These are phyloP conservation scores for Penicillium argentinense DNA, from an alignment of 495 filamentous ascomycete genomes.

Conservation along the genomic window DNA sequence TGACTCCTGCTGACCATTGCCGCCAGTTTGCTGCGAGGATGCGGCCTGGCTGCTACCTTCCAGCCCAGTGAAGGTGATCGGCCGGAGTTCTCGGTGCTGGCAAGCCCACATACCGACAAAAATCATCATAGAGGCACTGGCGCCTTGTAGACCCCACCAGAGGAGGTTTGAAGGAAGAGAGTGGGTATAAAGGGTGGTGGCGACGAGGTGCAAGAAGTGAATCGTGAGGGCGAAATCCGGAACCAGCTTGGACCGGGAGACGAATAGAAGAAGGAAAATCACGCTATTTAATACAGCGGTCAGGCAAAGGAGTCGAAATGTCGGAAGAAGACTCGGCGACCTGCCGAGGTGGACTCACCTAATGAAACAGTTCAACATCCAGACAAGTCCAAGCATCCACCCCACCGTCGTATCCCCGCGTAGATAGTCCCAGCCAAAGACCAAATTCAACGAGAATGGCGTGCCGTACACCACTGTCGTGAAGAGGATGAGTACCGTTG, in stretches of 20 bases:
- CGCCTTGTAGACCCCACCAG: conserved; percentile 84
- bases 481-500: conserved; percentile 80
- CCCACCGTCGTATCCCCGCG: conserved; percentile 88
- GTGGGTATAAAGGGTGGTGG: conserved; percentile 72
- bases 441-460: conserved; percentile 64
- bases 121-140: conserved; percentile 68
- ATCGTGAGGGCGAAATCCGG: conserved; percentile 91
- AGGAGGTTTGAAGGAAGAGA: conserved; percentile 70
- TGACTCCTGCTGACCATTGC: conserved; percentile 26
- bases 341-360: conserved; percentile 61
- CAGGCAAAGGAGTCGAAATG: conserved; percentile 2
- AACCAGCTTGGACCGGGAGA: conserved; percentile 85
- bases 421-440: conserved; percentile 80
- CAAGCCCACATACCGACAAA: conserved; percentile 84
- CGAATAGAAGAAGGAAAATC: conserved; percentile 73
- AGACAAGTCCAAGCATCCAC: conserved; percentile 87
- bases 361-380: conserved; percentile 74
- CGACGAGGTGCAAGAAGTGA: conserved; percentile 80
- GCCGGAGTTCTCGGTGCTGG: conserved; percentile 81
- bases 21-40: conserved; percentile 22
- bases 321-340: too few species aligned
- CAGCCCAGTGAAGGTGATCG: conserved; percentile 80
- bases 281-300: conserved; percentile 36
- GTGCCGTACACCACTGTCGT: conserved; percentile 79
- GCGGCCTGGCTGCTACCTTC: conserved; percentile 26